phyloP scores from a whole-genome alignment of 106 monocot genomes.

The Phalaenopsis aphrodite region DNA sequence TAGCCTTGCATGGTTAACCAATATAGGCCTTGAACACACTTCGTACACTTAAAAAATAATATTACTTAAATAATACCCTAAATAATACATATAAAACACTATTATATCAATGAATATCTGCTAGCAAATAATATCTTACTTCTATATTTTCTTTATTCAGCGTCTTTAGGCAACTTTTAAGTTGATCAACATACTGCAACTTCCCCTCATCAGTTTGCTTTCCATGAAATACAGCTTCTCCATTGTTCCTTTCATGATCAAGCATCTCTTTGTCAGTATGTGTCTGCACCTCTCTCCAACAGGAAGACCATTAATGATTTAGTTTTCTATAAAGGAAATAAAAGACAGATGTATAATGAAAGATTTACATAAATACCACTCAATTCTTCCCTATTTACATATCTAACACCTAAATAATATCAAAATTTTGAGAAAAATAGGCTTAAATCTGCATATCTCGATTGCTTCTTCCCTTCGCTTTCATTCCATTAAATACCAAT shows the following conservation, averaged over 20 bases:
- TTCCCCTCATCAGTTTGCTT: constrained; percentile 75
- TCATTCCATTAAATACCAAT: no score
- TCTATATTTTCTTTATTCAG: neutral
- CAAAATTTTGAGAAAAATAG: no score
- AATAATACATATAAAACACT: neutral
- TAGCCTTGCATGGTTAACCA: neutral
- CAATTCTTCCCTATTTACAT: no score
- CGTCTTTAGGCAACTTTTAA: neutral
- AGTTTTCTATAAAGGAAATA: neutral
- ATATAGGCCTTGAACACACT: neutral
- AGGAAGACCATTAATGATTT: neutral
- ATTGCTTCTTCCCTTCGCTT: no score
- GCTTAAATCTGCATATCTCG: no score
- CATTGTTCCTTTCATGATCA: constrained; percentile 76
- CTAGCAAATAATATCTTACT: neutral
- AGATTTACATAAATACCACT: no score
- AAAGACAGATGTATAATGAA: neutral
- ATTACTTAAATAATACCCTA: neutral
- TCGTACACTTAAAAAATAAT: neutral
- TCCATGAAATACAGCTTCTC: constrained; percentile 78
- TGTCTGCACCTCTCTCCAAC: constrained; percentile 67
- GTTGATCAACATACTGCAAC: constrained; percentile 10
- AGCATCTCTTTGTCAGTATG: constrained; percentile 76
- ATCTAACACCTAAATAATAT: no score
- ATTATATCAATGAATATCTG: neutral